A percentile compares a stretch with the other conserved stretches of the same genome.
These are phyloP conservation scores for Beauveria scarabaeidicola DNA, from an alignment of 2,329 filamentous ascomycete species.

Conservation along the genomic window DNA sequence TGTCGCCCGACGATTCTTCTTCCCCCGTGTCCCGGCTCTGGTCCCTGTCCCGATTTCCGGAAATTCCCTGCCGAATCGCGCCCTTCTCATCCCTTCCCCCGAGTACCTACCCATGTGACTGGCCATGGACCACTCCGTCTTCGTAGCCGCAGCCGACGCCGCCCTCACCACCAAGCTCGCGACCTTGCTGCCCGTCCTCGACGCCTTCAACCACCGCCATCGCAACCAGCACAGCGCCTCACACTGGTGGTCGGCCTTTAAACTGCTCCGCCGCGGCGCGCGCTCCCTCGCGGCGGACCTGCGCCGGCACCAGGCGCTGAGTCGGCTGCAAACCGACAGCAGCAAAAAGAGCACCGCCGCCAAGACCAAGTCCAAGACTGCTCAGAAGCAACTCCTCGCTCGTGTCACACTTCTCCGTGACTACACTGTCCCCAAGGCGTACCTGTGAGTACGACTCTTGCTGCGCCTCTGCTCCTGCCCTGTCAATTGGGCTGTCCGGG, in stretches of 20 bases:
- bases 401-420: background rate
- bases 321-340: background rate
- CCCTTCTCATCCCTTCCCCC: too few relatives aligned
- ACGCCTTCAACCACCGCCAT: constrained; percentile 73
- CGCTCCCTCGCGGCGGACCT: constrained; percentile 39
- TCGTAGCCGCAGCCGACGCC: background rate
- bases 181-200: constrained; percentile 47
- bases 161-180: constrained; percentile 20
- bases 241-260: constrained; percentile 72
- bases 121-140: background rate
- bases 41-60: too few relatives aligned
- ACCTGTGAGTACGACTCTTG: background rate
- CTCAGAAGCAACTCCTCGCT: background rate
- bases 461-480: too few relatives aligned
- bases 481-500: background rate
- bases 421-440: constrained; percentile 15
- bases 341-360: constrained; percentile 1
- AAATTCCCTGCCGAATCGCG: too few relatives aligned
- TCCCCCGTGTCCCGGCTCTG: too few relatives aligned
- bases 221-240: constrained; percentile 79
- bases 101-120: background rate
- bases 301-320: constrained; percentile 10
- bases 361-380: background rate
- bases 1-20: too few relatives aligned
- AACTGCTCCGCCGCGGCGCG: constrained; percentile 60